Percentiles rank a stretch among this genome's conserved stretches.
These are phyloP conservation scores for Rugonectria rugulosa DNA, from an alignment of 2,329 filamentous ascomycete species.

Conservation along the genomic window DNA sequence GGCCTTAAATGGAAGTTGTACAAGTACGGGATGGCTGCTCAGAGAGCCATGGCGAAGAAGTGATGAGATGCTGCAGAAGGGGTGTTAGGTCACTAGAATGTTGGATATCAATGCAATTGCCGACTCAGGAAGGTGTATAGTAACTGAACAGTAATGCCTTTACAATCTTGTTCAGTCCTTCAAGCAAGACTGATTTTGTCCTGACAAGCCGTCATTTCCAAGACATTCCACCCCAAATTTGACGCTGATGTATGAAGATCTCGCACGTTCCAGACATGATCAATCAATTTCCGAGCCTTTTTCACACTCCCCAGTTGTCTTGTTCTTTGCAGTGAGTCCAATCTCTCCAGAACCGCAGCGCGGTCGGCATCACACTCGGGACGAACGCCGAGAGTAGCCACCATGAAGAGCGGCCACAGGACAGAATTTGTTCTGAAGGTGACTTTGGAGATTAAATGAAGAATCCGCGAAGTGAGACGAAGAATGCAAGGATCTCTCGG, in stretches of 20 bases:
- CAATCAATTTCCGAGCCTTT: constrained; percentile 41
- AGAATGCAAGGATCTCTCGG: constrained; percentile 36
- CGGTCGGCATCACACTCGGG: constrained; percentile 38
- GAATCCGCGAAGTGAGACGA: constrained; percentile 31
- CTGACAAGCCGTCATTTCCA: not conserved
- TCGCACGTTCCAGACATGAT: constrained; percentile 41
- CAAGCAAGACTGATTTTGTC: constrained; percentile 7
- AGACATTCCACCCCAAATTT: constrained; percentile 1
- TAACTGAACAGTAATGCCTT: too few relatives aligned
- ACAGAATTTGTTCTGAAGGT: constrained; percentile 38
- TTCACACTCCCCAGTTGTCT: constrained; percentile 42
- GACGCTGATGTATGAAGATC: constrained; percentile 27
- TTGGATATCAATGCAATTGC: too few relatives aligned
- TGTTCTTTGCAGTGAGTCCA: constrained; percentile 37
- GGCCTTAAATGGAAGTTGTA: not conserved
- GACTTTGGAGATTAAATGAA: constrained; percentile 33
- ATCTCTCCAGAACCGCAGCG: constrained; percentile 30
- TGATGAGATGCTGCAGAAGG: not conserved
- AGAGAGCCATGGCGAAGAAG: not conserved
- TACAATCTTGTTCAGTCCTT: not conserved
- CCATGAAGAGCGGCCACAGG: constrained; percentile 42
- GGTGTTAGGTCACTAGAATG: too few relatives aligned
- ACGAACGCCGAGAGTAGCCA: constrained; percentile 39
- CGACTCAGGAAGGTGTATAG: too few relatives aligned
- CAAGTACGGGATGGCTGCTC: not conserved